These are phyloP conservation scores for Chimonanthus praecox DNA, from an alignment of 164 flowering plant genomes.

Conservation along the genomic window DNA sequence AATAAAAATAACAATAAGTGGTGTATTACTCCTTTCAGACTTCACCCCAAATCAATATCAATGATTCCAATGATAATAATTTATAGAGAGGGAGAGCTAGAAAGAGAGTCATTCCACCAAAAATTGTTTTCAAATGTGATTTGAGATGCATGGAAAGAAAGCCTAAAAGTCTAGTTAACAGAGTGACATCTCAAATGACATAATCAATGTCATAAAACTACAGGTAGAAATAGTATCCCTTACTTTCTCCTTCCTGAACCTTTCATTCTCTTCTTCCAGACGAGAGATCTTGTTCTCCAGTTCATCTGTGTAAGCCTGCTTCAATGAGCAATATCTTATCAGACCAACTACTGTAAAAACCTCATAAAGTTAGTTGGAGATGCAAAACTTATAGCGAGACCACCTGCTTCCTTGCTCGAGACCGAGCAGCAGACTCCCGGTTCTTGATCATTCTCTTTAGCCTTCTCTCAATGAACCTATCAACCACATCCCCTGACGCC, in stretches of 20 bases:
- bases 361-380: background rate
- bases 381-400: conserved; percentile 1
- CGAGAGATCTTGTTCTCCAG: conserved; percentile 70
- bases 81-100: background rate
- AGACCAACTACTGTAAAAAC: background rate
- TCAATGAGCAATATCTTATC: background rate
- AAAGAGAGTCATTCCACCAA: background rate
- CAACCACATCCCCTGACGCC: conserved; percentile 46
- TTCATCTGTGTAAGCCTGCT: conserved; percentile 83
- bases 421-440: conserved; percentile 94
- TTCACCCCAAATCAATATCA: background rate
- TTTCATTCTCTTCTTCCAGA: conserved; percentile 74
- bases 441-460: conserved; percentile 93
- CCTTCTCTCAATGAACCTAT: conserved; percentile 76
- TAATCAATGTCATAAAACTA: background rate
- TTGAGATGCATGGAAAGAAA: background rate
- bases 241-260: conserved; percentile 66
- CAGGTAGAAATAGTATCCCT: background rate
- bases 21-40: background rate
- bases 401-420: conserved; percentile 94
- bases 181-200: background rate
- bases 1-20: background rate
- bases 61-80: too few relatives aligned
- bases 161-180: background rate
- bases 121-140: background rate